Evolutionary conservation across 2,329 filamentous ascomycete genomes (phyloP).

Genomic region (Pseudogymnoascus sp.): DNA sequence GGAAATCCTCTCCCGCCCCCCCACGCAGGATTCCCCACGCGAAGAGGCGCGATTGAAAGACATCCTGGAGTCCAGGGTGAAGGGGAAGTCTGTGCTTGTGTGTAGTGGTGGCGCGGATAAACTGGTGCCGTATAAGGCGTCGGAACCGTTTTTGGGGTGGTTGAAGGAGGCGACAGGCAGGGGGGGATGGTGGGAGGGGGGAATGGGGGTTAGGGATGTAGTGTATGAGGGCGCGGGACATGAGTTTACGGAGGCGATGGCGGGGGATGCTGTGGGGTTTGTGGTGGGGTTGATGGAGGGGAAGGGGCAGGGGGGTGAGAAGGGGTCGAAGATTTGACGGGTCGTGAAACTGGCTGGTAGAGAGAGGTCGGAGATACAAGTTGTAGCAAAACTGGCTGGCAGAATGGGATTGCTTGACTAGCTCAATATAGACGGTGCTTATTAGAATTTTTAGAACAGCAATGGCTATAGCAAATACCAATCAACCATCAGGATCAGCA

Average conservation of each 20-base stretch:
- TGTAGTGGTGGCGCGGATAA: conserved; percentile 60
- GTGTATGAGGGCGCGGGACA: conserved; percentile 63
- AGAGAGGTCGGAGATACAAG: not conserved
- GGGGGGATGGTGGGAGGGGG: conserved; percentile 41
- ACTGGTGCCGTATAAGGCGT: conserved; percentile 59
- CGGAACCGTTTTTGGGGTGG: conserved; percentile 51
- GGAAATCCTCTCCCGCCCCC: conserved; percentile 26
- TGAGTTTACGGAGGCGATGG: conserved; percentile 59
- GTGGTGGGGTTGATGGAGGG: conserved; percentile 34
- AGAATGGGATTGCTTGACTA: not conserved
- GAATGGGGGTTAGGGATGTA: conserved; percentile 52
- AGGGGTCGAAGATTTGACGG: not conserved
- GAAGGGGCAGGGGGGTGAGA: not conserved
- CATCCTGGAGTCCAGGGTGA: conserved; percentile 41
- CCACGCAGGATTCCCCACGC: conserved; percentile 24
- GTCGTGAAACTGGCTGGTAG: not conserved
- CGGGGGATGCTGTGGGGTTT: conserved; percentile 55
- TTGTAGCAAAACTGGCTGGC: not conserved
- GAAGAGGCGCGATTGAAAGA: conserved; percentile 37
- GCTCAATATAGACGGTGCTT: not conserved
- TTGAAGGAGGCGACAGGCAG: conserved; percentile 44
- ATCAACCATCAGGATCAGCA: not conserved
- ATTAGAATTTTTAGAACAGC: not conserved
- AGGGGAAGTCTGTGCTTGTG: conserved; percentile 55
- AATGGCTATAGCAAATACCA: not conserved